phyloP scores from a whole-genome alignment of 2,329 filamentous ascomycete species.

The Colletotrichum karsti region DNA sequence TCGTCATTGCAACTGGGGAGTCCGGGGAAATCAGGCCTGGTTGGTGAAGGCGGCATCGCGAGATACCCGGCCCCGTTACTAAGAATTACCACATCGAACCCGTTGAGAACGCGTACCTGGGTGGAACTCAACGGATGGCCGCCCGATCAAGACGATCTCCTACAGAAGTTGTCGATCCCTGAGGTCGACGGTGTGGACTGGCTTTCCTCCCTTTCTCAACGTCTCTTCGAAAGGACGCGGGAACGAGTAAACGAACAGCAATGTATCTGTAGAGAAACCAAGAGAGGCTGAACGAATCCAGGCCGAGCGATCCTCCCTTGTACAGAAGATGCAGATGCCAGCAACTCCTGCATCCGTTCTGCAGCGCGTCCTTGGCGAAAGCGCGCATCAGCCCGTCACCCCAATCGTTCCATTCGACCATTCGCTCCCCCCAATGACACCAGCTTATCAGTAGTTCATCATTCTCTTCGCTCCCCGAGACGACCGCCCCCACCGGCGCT shows the following conservation, averaged over 20 bases:
- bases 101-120: not conserved
- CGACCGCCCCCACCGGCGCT: not conserved
- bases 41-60: not conserved
- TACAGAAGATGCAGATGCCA: too few species aligned
- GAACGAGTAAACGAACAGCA: too few species aligned
- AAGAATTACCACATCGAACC: not conserved
- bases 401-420: not conserved
- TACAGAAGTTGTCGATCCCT: not conserved
- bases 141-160: not conserved
- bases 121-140: not conserved
- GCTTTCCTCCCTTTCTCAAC: not conserved
- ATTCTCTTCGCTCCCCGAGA: not conserved
- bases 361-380: not conserved
- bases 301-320: too few species aligned
- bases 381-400: not conserved
- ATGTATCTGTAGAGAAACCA: not conserved
- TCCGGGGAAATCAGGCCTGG: not conserved
- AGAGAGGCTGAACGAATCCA: not conserved
- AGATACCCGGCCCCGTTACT: not conserved
- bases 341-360: not conserved
- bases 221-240: too few species aligned
- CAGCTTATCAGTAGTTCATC: not conserved
- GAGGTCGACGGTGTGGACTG: not conserved
- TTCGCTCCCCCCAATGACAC: not conserved
- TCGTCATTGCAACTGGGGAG: not conserved